phyloP scores from a whole-genome alignment of 805 yeast species.

The Lachancea kluyveri region DNA sequence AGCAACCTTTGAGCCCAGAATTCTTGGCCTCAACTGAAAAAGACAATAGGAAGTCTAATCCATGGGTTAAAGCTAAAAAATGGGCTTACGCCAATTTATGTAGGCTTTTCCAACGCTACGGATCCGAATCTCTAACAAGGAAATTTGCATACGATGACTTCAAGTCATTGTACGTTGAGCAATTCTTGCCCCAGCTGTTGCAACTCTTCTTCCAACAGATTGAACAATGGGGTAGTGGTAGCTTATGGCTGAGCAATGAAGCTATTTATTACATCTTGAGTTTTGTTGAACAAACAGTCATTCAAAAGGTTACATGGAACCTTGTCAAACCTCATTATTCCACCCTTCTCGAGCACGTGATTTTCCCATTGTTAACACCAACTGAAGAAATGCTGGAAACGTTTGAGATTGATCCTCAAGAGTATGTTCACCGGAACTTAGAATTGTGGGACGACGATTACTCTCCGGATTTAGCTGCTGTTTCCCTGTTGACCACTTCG shows the following conservation, averaged over 20 bases:
- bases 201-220: conserved; percentile 57
- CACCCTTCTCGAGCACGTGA: conserved; percentile 59
- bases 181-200: conserved; percentile 70
- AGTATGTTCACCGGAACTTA: conserved; percentile 70
- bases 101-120: conserved; percentile 68
- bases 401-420: conserved; percentile 84
- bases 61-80: conserved; percentile 74
- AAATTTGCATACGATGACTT: conserved; percentile 59
- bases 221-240: conserved; percentile 63
- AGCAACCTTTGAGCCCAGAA: conserved; percentile 39
- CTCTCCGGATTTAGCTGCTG: conserved; percentile 76
- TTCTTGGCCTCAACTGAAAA: conserved; percentile 37
- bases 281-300: conserved; percentile 57
- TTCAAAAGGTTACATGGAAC: conserved; percentile 57
- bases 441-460: conserved; percentile 56
- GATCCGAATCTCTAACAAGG: conserved; percentile 39
- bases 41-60: conserved; percentile 51
- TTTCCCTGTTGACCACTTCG: conserved; percentile 64
- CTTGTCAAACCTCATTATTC: conserved; percentile 59
- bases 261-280: conserved; percentile 58
- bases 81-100: conserved; percentile 82
- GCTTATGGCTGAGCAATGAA: conserved; percentile 64
- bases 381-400: conserved; percentile 59
- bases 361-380: conserved; percentile 72
- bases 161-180: conserved; percentile 43